A percentile compares a stretch with the other conserved stretches of the same genome.
Evolutionary conservation across 2,329 filamentous ascomycete genomes (phyloP).

Genomic region (Chaetomiaceae sp.): DNA sequence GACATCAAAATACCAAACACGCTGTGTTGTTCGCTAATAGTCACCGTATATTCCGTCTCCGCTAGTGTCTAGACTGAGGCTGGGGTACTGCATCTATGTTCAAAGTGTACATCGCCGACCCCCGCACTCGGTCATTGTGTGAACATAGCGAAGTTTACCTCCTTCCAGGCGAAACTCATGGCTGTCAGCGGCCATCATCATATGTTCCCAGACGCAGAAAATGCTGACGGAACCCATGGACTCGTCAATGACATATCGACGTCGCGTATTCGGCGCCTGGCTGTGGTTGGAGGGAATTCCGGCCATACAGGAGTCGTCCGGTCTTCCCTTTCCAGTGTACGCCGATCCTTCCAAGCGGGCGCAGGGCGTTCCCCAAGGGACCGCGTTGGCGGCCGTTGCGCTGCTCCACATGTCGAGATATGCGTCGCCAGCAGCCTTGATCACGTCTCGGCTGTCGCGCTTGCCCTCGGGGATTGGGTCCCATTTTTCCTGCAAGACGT

Average conservation of each 20-base stretch:
- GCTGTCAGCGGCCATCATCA: constrained; percentile 25
- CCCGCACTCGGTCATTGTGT: constrained; percentile 25
- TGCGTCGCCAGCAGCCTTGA: constrained; percentile 34
- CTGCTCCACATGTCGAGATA: constrained; percentile 36
- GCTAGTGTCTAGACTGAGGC: no score
- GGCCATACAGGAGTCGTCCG: constrained; percentile 25
- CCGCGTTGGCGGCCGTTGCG: constrained; percentile 27
- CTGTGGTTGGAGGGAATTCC: constrained; percentile 26
- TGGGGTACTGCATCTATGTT: no score
- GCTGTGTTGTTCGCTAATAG: no score
- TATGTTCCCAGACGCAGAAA: constrained; percentile 25
- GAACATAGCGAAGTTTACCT: constrained; percentile 24
- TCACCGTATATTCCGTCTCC: no score
- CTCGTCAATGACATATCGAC: constrained; percentile 31
- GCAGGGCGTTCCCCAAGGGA: constrained; percentile 38
- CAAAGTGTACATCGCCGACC: background rate
- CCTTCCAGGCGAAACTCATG: constrained; percentile 26
- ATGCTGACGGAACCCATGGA: constrained; percentile 27
- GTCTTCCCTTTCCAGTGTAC: constrained; percentile 26
- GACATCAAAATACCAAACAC: no score
- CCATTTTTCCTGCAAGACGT: constrained; percentile 32
- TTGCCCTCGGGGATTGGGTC: constrained; percentile 29
- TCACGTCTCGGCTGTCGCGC: constrained; percentile 28
- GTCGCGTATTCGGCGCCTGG: constrained; percentile 25
- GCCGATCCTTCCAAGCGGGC: constrained; percentile 29